Evolutionary conservation across 2,329 filamentous ascomycete species (phyloP), one percentile per base, ranked within the genome.

Genomic region (Xylariaceae sp.): DNA sequence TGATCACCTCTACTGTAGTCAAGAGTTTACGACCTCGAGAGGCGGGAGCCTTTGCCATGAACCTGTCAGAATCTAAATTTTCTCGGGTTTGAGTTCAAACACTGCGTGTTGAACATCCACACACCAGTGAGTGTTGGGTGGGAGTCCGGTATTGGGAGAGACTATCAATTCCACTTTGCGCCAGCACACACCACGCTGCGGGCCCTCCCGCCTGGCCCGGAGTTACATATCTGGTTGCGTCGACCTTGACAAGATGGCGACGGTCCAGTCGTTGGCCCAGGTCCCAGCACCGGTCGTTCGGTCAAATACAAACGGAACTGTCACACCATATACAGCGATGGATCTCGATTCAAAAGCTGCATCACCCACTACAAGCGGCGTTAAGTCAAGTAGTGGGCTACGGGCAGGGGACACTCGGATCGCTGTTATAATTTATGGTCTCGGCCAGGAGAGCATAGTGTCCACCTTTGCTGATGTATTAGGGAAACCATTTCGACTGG

Each of bases 381-480:
- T 70, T 47, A 72, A 70, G 22, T 72, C 77, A 53, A 74, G 73
- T 54, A 76, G 74, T 47, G 74, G 74, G 3, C 72, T 79, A 7
- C 72, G 75, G 55, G 71, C 68, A 36, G 83, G 81, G 22, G 82
- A 85, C 61, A 74, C 74, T 8, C 76, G 83, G 51, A 83, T 80
- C 46, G 80, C 83, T 26, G 79, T 84, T 32, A 83, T 94, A 55
- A 71, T 92, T 16, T 89, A 86, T 68, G 84, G 86, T 10, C 76
- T 76, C 19, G 85, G 82, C 16, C 87, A 92, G 68, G 86, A 92
- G 55, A 79, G 80, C 39, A 88, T 94, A 58, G 83, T 92, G 26
- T 81, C 82, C 19, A 74, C 88, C 32, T 87, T 92, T 62, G 88
- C 89, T 22, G 87, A 92, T 64, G 85, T 92, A 7, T 72, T 94